phyloP scores from a whole-genome alignment of 257 asterid species.

The Scutellaria minor region DNA sequence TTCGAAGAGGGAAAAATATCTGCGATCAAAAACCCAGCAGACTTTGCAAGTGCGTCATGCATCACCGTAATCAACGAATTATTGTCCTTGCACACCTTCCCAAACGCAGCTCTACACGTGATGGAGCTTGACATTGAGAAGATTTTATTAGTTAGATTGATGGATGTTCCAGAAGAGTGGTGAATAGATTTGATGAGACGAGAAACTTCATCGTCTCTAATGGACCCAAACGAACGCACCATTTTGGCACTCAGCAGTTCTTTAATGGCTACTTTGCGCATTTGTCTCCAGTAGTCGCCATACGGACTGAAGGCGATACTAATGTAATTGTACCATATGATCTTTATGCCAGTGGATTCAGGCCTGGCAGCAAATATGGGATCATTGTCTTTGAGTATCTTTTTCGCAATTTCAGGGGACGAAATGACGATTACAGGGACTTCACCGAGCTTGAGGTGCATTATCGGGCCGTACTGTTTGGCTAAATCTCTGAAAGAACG shows the following conservation, averaged over 20 bases:
- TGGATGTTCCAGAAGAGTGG: background rate
- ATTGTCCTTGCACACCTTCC: constrained; percentile 27
- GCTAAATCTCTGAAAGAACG: background rate
- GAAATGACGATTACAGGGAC: background rate
- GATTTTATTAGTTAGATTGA: constrained; percentile 14
- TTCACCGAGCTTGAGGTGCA: background rate
- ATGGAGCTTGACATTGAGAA: constrained; percentile 6
- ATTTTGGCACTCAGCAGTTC: constrained; percentile 27
- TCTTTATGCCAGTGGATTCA: background rate
- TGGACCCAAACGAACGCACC: constrained; percentile 25
- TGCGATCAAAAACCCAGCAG: constrained; percentile 20
- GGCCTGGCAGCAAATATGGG: background rate
- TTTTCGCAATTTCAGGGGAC: constrained; percentile 5
- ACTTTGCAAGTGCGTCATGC: background rate
- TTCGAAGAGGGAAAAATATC: constrained; percentile 30
- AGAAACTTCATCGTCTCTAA: constrained; percentile 29
- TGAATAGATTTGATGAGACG: constrained; percentile 9
- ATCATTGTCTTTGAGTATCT: background rate
- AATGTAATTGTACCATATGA: constrained; percentile 26
- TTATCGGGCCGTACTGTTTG: background rate
- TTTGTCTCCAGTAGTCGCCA: constrained; percentile 36
- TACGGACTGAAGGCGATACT: constrained; percentile 25
- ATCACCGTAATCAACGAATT: background rate
- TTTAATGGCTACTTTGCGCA: constrained; percentile 32
- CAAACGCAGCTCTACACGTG: constrained; percentile 35